Base-by-base conservation (phyloP, 495 filamentous ascomycete genomes). In the Poronia punctata region DNA sequence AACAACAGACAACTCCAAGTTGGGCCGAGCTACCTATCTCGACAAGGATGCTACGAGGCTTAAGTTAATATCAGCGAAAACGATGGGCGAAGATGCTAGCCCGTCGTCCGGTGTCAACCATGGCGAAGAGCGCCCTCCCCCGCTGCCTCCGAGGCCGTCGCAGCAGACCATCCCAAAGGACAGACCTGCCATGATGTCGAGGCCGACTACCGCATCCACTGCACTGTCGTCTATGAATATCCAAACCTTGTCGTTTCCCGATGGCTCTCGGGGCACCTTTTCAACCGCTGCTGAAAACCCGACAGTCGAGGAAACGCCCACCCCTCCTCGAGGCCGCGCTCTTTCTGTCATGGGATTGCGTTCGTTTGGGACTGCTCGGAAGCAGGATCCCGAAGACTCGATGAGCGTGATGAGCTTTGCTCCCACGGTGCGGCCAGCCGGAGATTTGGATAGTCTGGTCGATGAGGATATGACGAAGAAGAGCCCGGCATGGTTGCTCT, bases 321-420 rank as follows among this genome's bases (percentile, higher is more conserved):
- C 65, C n/a, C 48, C 59, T 4, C 47, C 54, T 19, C 57, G 64
- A 31, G 62, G 53, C 21, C 41, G 48, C 47, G 54, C 50, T 8
- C 52, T 56, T 8, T 54, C 68, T 10, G 50, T 24, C 28, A 18
- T 60, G 5, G 57, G 55, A 4, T 45, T 54, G 9, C 38, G 39
- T 35, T 16, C 46, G 7, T 35, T 51, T 1, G 43, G 38, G n/a
- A 49, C 46, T 31, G 28, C 40, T 2, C 17, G 16, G 21, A 38
- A 40, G 26, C 36, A 42, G 11, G 84, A 87, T 40, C 64, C 66
- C n/a, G 83, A 81, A 31, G 93, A 97, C 48, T 78, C 77, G 7
- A 79, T 82, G 45, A 97, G 93, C 56, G 68, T 97, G 27, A 77
- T 76, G 61, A 96, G 88, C 68, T 81, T 79, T 58, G 75, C 82